Base-by-base conservation (phyloP, 116 monocot species). In the Dioscorea cayenensis region DNA sequence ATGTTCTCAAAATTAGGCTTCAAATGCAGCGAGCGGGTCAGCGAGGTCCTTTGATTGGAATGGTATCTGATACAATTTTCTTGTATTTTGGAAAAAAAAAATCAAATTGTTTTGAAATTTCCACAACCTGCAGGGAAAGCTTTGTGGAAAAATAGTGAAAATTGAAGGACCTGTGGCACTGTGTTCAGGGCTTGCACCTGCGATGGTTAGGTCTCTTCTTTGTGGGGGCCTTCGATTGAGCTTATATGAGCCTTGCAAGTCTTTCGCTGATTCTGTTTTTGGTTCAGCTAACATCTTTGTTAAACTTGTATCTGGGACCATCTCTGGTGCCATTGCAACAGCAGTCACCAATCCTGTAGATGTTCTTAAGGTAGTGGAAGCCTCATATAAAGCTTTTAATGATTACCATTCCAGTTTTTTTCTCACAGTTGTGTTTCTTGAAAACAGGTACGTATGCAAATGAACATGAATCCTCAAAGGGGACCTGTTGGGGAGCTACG, bases 1-100 rank as follows among this genome's bases (percentile, higher is more conserved):
- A 97, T 97, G 97, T 97, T 72, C 28, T 90, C 72, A 97, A 97
- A 79, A 93, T 93, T 63, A 84, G 97, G 68, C 97, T 97, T 66
- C 97, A 97, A 71, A 97, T 93, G 93, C 97, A 97, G 70, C 88
- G 90, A 79, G 84, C 81, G 73, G 97, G 97, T 8, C 93, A 84
- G 71, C 86, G 81, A 80, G 97, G 97, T 36, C 80, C 62, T 63
- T 88, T 97, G 79, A 68, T 79, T 64, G 93, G 97, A 63, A 92
- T 97, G 97, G 97, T 97, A 97, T 71, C 23, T 62, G 62, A 20
- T 61, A 21, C 1, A 62, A 23, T 0, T 22, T 23, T 27, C 6
- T 10, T 67, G 36, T 29, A 29, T 28, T 3, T 22, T 21, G 9
- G 0, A 72, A 13, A 13, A 12, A 17, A 14, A 28, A 64, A 23